Base-by-base conservation (phyloP, 2,329 filamentous ascomycete species). In the Penicillium sp. region DNA sequence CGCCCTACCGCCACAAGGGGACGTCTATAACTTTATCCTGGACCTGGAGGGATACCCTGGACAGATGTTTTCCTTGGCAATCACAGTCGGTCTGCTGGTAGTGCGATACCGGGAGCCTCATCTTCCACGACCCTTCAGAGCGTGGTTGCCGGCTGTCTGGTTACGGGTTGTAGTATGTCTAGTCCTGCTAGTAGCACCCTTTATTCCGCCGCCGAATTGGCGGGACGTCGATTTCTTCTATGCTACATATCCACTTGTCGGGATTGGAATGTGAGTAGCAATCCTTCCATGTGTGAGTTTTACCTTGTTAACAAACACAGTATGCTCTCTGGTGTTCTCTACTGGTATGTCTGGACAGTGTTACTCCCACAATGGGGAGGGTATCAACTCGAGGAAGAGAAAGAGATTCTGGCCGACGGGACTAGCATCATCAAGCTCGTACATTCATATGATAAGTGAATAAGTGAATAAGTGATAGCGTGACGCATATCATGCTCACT, bases 1-100 rank as follows among this genome's bases (percentile, higher is more conserved):
- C 43, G 66, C 75, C 0, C 70, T 85, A 0, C 83, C 83, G 0
- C 82, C 83, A 0, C 80, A 82, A 0, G 73, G 75, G 3, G 78
- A 84, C 41, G 80, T 84, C 0, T 88, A 87, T 65, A 82, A 80
- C 9, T 86, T 88, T 58, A 87, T 88, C 26, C 69, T 87, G 0
- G 83, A 88, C 41, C 80, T 87, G 0, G 83, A 87, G 59, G 82
- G 80, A 0, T 87, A 87, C 56, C 78, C 83, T 0, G 80, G 74
- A 0, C 80, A 85, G 51, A 70, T 87, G 13, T 76, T 83, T 48
- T 75, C 75, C 0, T 62, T 86, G 1, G 78, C 80, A 0, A 69
- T 80, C 0, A 77, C 77, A 0, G 56, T 75, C 7, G 83, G 83
- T 0, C 69, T 87, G 0, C 57, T 87, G 0, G 76, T 79, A 65